Base-by-base conservation (phyloP, 441 rosid species). In the Sinapis alba region DNA sequence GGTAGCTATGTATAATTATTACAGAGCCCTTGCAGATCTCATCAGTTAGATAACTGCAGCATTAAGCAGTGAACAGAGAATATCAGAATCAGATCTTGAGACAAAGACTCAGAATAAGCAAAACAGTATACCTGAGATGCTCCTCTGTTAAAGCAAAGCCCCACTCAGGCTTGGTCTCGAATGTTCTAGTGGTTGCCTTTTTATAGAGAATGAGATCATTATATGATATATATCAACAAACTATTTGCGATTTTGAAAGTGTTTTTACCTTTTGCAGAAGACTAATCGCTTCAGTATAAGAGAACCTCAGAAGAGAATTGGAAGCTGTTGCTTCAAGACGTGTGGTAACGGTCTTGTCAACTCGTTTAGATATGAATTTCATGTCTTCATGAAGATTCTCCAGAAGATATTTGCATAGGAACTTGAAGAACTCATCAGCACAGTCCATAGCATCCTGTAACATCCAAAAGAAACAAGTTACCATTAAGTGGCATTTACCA, bases 381-480 rank as follows among this genome's bases (percentile, higher is more conserved):
- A 90, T 68, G 81, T 95, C 99, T 64, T 83, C 88, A 0, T 74
- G 41, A 62, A 92, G 86, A 51, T 91, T 82, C 30, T 92, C 90
- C 78, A 86, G 15, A 34, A 85, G 50, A 91, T 94, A 92, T 78
- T 86, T 86, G 84, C 97, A 84, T 20, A 93, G 86, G 83, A 81
- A 89, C 81, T 86, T 90, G 70, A 92, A 79, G 62, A 75, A 87
- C 67, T 91, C 92, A 60, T 81, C 87, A 18, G 92, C 98, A 70
- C 92, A 94, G 41, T 83, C 85, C 86, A 94, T 89, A 26, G 94
- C 90, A 79, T 83, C 92, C 98, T 92, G 80, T 59, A 68, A 69
- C 73, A 24, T 47, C 73, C 77, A 76, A 60, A 79, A 72, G 45
- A 60, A 34, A 41, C 64, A 20, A 51, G 63, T 73, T 32, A 69